These are phyloP conservation scores for Oryza coarctata DNA, from an alignment of 176 grass and related monocot genomes.

Conservation along the genomic window DNA sequence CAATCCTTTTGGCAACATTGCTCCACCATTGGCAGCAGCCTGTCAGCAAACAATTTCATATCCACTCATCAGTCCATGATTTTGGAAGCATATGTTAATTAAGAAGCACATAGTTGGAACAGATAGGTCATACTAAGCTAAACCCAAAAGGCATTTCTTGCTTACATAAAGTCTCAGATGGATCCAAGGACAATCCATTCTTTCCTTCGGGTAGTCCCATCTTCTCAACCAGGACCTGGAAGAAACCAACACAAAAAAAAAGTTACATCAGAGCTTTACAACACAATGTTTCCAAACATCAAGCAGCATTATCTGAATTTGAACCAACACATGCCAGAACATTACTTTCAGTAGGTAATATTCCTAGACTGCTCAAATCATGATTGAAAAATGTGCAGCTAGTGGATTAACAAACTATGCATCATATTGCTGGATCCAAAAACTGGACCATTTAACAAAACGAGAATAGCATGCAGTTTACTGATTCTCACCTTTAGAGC, in stretches of 20 bases:
- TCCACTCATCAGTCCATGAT: background rate
- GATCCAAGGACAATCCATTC: constrained; percentile 42
- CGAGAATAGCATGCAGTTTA: background rate
- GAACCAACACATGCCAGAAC: constrained; percentile 7
- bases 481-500: constrained; percentile 72
- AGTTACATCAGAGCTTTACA: constrained; percentile 3
- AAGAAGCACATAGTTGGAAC: background rate
- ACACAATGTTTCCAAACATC: background rate
- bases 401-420: background rate
- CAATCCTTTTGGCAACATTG: constrained; percentile 63
- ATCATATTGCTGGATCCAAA: background rate
- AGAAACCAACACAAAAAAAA: constrained; percentile 36
- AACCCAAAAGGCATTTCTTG: background rate
- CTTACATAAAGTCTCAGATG: constrained; percentile 65
- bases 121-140: background rate
- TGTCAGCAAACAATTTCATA: constrained; percentile 33
- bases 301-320: constrained; percentile 11
- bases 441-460: background rate
- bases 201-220: constrained; percentile 75
- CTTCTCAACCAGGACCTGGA: constrained; percentile 88
- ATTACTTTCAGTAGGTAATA: background rate
- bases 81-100: background rate
- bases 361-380: background rate
- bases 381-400: background rate
- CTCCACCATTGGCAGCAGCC: constrained; percentile 83